Evolutionary conservation across 768 basidiomycete genomes (phyloP).

Genomic region (Exidia glandulosa): DNA sequence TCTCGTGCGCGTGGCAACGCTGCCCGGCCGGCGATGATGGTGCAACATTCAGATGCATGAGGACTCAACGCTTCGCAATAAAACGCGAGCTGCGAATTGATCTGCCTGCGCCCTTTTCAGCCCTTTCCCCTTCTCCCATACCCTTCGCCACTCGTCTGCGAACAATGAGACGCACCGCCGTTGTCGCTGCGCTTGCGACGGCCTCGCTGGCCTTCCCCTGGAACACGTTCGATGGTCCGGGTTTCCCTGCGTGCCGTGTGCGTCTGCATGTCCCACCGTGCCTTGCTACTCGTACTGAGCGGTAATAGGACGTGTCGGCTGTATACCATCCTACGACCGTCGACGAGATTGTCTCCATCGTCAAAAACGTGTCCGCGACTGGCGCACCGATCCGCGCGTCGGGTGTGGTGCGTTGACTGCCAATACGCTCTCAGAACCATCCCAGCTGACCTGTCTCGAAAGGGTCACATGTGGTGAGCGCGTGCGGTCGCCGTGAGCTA

Average conservation of each 20-base stretch:
- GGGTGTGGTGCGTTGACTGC: too few species aligned
- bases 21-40: not conserved
- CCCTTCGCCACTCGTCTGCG: not conserved
- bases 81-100: not conserved
- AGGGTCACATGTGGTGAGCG: not conserved
- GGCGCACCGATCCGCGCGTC: slow-evolving; percentile 4
- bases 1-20: not conserved
- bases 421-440: too few species aligned
- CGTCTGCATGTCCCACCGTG: too few species aligned
- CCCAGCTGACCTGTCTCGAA: too few species aligned
- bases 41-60: too few species aligned
- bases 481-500: not conserved
- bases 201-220: not conserved
- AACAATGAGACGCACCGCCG: not conserved
- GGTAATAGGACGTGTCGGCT: not conserved
- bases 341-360: slow-evolving; percentile 4
- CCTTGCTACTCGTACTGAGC: too few species aligned
- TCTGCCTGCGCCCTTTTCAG: not conserved
- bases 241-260: not conserved
- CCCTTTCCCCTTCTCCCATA: not conserved
- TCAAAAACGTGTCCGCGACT: slow-evolving; percentile 2
- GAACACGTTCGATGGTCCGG: not conserved
- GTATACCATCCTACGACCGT: not conserved
- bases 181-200: not conserved
- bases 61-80: too few species aligned